Conservation (phyloP, 805 yeast species). For the Ogataea polymorpha region DNA sequence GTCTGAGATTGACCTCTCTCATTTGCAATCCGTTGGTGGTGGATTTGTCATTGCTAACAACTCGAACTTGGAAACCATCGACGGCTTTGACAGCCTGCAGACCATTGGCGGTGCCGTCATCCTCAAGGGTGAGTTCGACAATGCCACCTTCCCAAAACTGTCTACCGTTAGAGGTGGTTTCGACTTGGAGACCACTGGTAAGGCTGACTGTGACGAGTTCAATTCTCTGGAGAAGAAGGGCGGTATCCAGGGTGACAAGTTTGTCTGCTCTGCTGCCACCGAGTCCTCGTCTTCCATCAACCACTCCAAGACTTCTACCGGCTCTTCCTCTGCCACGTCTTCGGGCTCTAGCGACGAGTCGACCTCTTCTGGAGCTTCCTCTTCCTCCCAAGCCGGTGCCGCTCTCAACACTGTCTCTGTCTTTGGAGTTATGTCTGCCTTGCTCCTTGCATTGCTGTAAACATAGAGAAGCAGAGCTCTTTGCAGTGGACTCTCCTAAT, state of each 20-base stretch:
- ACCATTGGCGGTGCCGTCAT: conserved; percentile 86
- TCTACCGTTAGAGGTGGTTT: conserved; percentile 90
- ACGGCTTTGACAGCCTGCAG: conserved; percentile 70
- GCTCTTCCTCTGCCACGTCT: conserved; percentile 30
- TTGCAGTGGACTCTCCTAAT: background rate
- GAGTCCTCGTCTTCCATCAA: conserved; percentile 20
- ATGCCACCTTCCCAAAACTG: conserved; percentile 73
- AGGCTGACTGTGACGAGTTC: conserved; percentile 79
- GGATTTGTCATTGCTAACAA: conserved; percentile 90
- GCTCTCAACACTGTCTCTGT: conserved; percentile 36
- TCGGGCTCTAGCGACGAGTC: conserved; percentile 38
- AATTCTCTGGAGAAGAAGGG: conserved; percentile 69
- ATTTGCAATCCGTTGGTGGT: conserved; percentile 79
- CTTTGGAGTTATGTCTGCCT: conserved; percentile 48
- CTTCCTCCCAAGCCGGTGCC: conserved; percentile 31
- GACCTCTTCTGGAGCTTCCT: conserved; percentile 31
- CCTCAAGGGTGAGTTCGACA: conserved; percentile 74
- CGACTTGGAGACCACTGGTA: conserved; percentile 67
- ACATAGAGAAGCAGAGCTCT: background rate
- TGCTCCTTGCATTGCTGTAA: conserved; percentile 51
- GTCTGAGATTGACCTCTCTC: conserved; percentile 62
- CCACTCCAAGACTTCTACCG: conserved; percentile 31
- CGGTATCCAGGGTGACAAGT: conserved; percentile 89
- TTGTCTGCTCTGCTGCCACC: conserved; percentile 60
- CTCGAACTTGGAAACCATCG: conserved; percentile 60